phyloP scores from a whole-genome alignment of 805 yeast genomes.

The Kazachstania bromeliacearum region DNA sequence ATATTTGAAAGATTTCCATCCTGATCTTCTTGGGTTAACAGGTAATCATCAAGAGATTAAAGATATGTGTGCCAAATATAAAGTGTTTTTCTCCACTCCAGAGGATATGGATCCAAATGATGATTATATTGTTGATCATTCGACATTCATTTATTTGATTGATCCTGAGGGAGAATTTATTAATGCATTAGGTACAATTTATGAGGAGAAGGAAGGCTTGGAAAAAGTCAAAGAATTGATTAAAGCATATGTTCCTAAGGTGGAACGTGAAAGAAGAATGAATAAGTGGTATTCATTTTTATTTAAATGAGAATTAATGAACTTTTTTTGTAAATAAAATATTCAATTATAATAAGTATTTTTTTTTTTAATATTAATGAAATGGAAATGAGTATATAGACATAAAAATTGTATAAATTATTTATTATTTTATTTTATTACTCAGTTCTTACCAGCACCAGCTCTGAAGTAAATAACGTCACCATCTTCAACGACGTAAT shows the following conservation, averaged over 20 bases:
- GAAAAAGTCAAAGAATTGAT: constrained; percentile 69
- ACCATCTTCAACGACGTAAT: constrained; percentile 89
- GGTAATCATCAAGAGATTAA: constrained; percentile 84
- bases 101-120: constrained; percentile 86
- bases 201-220: constrained; percentile 66
- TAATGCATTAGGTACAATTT: constrained; percentile 89
- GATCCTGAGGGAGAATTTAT: constrained; percentile 94
- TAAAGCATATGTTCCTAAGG: constrained; percentile 65
- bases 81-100: constrained; percentile 97
- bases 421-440: background rate
- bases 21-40: constrained; percentile 78
- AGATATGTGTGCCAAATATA: constrained; percentile 71
- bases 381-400: background rate
- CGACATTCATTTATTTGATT: constrained; percentile 92
- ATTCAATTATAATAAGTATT: background rate
- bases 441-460: constrained; percentile 76
- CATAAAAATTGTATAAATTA: background rate
- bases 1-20: constrained; percentile 82
- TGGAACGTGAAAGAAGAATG: constrained; percentile 56
- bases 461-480: constrained; percentile 88
- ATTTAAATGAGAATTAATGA: constrained; percentile 14
- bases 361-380: background rate
- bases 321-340: too few species aligned
- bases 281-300: constrained; percentile 44
- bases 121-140: constrained; percentile 92